Conservation (phyloP, 2,329 filamentous ascomycete genomes). For the Colletotrichum acutatum region DNA sequence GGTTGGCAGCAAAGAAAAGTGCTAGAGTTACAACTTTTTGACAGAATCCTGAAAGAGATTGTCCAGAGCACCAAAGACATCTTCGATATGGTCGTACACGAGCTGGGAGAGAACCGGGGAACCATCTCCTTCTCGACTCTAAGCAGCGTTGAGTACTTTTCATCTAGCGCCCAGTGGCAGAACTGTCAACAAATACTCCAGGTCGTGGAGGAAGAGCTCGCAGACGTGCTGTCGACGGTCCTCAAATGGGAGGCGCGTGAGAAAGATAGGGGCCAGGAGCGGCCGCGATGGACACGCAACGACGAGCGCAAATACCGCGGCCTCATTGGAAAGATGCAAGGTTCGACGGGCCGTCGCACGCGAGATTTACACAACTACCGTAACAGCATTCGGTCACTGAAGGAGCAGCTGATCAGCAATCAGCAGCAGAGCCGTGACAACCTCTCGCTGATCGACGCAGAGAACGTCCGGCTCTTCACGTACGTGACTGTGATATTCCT, state of each 20-base stretch:
- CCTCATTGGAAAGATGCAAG: neutral
- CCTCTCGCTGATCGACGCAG: neutral
- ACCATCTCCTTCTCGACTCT: neutral
- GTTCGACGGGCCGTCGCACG: neutral
- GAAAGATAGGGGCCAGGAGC: neutral
- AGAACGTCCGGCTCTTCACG: neutral
- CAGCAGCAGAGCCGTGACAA: neutral
- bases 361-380: neutral
- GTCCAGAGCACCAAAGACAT: rapidly evolving
- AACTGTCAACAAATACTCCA: neutral
- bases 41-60: neutral
- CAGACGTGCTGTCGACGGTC: neutral
- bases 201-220: neutral
- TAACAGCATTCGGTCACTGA: neutral
- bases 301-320: neutral
- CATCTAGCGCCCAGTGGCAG: neutral
- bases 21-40: neutral
- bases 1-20: neutral
- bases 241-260: neutral
- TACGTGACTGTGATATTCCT: neutral
- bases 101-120: rapidly evolving
- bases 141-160: neutral
- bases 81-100: rapidly evolving
- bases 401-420: rapidly evolving
- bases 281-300: neutral